Base-by-base conservation (phyloP, 1,284 basidiomycete species). In the Ustilago bromivora region DNA sequence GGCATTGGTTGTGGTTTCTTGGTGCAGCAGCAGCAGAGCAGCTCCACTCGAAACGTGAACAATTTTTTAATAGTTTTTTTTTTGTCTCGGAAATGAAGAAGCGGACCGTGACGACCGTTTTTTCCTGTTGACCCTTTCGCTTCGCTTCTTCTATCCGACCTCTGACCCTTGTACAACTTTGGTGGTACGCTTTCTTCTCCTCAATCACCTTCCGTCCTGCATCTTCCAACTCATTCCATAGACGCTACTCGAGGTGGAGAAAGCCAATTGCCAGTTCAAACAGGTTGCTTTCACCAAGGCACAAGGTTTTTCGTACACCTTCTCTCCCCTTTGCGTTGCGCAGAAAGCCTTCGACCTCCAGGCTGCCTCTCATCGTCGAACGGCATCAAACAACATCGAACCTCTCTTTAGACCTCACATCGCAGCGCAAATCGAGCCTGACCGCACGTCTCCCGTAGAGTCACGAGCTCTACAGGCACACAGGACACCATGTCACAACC, bases 401-500 rank as follows among this genome's bases (percentile, higher is more conserved):
- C 23, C 23, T 38, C 9, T 38, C 36, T 13, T 38, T 9, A 38
- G 36, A 38, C 10, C 36, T 38, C 36, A 13, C 36, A 10, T 38
- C 1, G 13, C 13, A 38, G 36, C 9, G 13, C 36, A 38, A 38
- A 15, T 13, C 40, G 17, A 12, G 15, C 40, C 40, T 6, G 40
- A 4, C 15, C 13, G 13, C 40, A 17, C 13, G 7, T 7, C n/a
- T 7, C n/a, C 8, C 17, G 8, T 54, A 34, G 52, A 35, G 31
- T 19, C 5, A 19, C 9, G 35, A 54, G 32, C 52, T 54, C 34
- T 11, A 23, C n/a, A 36, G 2, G 6, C n/a, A 51, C 47, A 59
- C 28, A 59, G 8, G 12, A 8, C 35, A 36, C 35, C 47, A 60
- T 65, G 15, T 17, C 60, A 28, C 6, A 51, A 6, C 55, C 70